A percentile compares a stretch with the other conserved stretches of the same genome.
These are phyloP conservation scores for Pterulicium gracile DNA, from an alignment of 1,284 basidiomycete genomes.

Conservation along the genomic window DNA sequence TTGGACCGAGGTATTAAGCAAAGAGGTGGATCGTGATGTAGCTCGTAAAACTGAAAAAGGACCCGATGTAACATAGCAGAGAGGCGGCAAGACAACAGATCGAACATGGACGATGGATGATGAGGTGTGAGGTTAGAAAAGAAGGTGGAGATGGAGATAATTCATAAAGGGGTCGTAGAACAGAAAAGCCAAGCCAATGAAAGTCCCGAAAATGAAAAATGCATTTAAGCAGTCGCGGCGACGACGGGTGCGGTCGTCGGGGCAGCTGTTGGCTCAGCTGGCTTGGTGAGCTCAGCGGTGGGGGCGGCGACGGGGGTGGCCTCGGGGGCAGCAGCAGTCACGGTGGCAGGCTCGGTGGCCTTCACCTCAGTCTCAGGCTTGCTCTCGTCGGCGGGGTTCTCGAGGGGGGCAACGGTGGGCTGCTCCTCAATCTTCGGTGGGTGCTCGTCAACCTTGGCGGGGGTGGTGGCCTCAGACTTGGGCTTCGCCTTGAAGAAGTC, in stretches of 20 bases:
- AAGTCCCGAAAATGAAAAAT: conserved; percentile 13
- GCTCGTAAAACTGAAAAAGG: not conserved
- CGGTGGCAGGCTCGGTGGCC: conserved; percentile 24
- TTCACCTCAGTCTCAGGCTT: conserved; percentile 30
- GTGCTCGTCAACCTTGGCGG: conserved; percentile 78
- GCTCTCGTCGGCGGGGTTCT: conserved; percentile 47
- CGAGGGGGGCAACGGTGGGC: conserved; percentile 60
- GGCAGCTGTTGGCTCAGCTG: conserved; percentile 10
- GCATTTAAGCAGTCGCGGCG: conserved; percentile 50
- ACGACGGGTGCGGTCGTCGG: conserved; percentile 32
- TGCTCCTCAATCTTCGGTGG: conserved; percentile 74
- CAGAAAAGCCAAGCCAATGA: conserved; percentile 24
- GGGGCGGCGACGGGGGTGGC: not conserved
- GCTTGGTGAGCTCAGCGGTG: conserved; percentile 26
- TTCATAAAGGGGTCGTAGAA: conserved; percentile 27
- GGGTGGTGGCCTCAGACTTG: conserved; percentile 54
- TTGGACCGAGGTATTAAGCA: conserved; percentile 22
- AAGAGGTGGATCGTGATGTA: conserved; percentile 1
- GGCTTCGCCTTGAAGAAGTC: conserved; percentile 75
- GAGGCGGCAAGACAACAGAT: not conserved
- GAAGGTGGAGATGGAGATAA: conserved; percentile 36
- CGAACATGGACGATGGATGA: not conserved
- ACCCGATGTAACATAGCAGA: conserved; percentile 1
- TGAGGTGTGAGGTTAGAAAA: conserved; percentile 9
- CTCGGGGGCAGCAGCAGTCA: conserved; percentile 26